phyloP scores from a whole-genome alignment of 2,329 filamentous ascomycete genomes.

The Dichotomopilus funicola region DNA sequence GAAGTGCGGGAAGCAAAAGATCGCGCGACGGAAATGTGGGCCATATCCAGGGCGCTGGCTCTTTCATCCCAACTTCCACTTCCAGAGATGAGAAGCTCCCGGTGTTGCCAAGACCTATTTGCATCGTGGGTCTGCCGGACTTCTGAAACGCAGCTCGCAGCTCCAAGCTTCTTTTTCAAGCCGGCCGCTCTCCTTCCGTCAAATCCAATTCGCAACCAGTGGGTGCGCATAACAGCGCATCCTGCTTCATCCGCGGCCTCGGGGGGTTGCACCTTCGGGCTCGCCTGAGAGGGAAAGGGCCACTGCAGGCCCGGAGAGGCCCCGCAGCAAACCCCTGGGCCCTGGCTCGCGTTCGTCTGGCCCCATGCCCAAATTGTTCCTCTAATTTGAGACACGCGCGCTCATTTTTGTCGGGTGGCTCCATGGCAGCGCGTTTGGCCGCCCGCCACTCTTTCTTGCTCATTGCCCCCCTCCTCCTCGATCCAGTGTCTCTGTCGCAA shows the following conservation, averaged over 20 bases:
- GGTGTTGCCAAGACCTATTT: neutral
- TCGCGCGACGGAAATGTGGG: neutral
- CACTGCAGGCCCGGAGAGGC: neutral
- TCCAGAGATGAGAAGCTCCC: neutral
- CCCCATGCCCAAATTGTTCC: slow-evolving; percentile 20
- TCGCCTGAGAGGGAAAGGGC: neutral
- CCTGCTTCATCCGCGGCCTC: neutral
- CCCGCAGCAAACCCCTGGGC: slow-evolving; percentile 18
- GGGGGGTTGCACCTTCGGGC: neutral
- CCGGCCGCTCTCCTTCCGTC: slow-evolving; percentile 2
- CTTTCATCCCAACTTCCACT: neutral
- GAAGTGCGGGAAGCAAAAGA: neutral
- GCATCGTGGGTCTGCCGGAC: neutral
- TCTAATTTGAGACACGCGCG: slow-evolving; percentile 22
- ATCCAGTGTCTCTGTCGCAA: slow-evolving; percentile 5
- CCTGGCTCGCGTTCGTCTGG: neutral
- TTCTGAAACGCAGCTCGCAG: slow-evolving; percentile 9
- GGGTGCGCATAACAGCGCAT: slow-evolving; percentile 3
- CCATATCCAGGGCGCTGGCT: neutral
- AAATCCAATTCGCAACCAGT: neutral
- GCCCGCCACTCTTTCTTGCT: slow-evolving; percentile 9
- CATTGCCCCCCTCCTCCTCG: slow-evolving; percentile 1
- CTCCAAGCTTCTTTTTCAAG: neutral
- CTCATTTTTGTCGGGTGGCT: slow-evolving; percentile 22
- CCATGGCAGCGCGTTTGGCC: slow-evolving; percentile 15